These are phyloP conservation scores for Kurtzmaniella fragi DNA, from an alignment of 805 yeast species.

Conservation along the genomic window DNA sequence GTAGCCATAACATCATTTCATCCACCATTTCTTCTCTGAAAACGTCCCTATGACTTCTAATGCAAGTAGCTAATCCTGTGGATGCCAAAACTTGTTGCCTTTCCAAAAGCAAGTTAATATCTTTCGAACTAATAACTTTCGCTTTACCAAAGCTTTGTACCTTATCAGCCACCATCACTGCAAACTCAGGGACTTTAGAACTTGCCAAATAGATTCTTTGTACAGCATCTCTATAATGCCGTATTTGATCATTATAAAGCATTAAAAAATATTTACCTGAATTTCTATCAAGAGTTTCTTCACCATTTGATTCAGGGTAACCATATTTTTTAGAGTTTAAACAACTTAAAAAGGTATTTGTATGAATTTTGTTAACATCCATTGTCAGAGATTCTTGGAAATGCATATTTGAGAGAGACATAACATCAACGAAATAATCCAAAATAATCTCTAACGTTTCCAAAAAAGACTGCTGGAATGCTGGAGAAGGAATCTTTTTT, in stretches of 20 bases:
- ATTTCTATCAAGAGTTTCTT: constrained; percentile 22
- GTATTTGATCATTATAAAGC: constrained; percentile 74
- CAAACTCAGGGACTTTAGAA: constrained; percentile 57
- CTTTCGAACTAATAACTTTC: constrained; percentile 53
- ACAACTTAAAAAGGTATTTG: constrained; percentile 9
- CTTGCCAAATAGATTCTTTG: constrained; percentile 62
- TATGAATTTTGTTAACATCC: constrained; percentile 22
- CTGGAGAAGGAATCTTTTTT: constrained; percentile 34
- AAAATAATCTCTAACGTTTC: constrained; percentile 43
- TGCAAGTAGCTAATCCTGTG: constrained; percentile 63
- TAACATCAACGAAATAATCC: constrained; percentile 60
- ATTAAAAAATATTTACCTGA: constrained; percentile 50
- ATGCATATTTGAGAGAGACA: constrained; percentile 44
- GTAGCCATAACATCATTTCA: constrained; percentile 64
- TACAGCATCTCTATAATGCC: constrained; percentile 71
- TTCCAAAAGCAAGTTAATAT: constrained; percentile 44
- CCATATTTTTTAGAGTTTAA: constrained; percentile 43
- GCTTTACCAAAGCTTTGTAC: constrained; percentile 67
- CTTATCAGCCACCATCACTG: constrained; percentile 63
- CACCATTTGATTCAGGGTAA: constrained; percentile 29
- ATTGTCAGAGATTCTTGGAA: constrained; percentile 24
- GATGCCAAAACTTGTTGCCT: constrained; percentile 53
- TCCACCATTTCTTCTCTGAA: constrained; percentile 79
- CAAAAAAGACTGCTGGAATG: constrained; percentile 31
- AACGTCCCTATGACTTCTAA: constrained; percentile 61